Percentiles rank a stretch among this genome's conserved stretches.
Conservation (phyloP, 352 stramenopile species). For the Phytophthora sansomeana region DNA sequence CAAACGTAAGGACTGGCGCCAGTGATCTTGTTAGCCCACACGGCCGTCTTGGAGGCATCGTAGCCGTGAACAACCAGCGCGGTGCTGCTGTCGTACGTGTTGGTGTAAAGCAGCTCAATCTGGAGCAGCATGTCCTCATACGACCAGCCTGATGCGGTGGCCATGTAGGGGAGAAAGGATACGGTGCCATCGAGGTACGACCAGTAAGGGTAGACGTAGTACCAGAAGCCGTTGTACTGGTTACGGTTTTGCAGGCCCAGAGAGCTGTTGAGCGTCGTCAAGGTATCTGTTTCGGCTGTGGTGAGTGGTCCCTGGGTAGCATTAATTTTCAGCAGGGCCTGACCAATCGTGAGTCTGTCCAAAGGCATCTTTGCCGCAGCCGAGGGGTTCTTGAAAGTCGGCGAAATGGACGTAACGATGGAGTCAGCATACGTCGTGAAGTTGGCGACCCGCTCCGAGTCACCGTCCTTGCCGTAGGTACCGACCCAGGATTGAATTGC, state of each 20-base stretch:
- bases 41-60: conserved; percentile 34
- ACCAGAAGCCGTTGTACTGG: conserved; percentile 40
- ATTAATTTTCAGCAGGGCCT: too few relatives aligned
- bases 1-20: conserved; percentile 35
- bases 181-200: conserved; percentile 40
- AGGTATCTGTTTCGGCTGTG: too few relatives aligned
- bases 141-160: conserved; percentile 28
- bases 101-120: too few relatives aligned
- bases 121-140: conserved; percentile 39
- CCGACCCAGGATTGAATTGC: conserved; percentile 40
- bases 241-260: conserved; percentile 34
- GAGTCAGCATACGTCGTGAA: conserved; percentile 33
- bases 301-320: too few relatives aligned
- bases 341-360: too few relatives aligned
- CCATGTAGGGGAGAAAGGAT: conserved; percentile 42
- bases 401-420: conserved; percentile 30
- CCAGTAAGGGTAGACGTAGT: conserved; percentile 41
- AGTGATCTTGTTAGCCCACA: conserved; percentile 37
- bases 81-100: conserved; percentile 32
- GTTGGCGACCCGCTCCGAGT: conserved; percentile 26
- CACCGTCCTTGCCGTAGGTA: conserved; percentile 14
- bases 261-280: too few relatives aligned
- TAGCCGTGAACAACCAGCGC: conserved; percentile 33
- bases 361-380: too few relatives aligned
- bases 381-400: too few relatives aligned